Conservation (phyloP, 257 asterid genomes). For the Scutellaria barbata region DNA sequence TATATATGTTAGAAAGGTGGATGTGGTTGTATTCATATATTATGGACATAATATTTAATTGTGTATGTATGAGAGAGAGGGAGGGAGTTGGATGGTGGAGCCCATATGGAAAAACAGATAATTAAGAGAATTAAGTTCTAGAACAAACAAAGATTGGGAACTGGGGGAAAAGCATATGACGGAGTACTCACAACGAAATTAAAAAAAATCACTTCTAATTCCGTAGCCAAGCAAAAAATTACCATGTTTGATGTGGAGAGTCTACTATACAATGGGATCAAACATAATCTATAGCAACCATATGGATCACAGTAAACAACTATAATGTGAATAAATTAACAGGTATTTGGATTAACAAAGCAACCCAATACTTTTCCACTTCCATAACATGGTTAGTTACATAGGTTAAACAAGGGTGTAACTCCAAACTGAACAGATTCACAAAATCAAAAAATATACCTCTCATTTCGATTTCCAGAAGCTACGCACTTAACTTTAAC, state of each 20-base stretch:
- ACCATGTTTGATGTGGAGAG: conserved; percentile 22
- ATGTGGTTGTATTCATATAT: too few species aligned
- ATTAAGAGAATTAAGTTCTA: too few species aligned
- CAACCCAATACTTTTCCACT: conserved; percentile 28
- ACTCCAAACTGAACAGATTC: conserved; percentile 12
- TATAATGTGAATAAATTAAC: conserved; percentile 20
- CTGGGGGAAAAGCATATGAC: too few species aligned
- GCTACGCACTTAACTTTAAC: conserved; percentile 83
- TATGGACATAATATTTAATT: too few species aligned
- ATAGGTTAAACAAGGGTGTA: conserved; percentile 19
- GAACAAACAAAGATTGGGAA: too few species aligned
- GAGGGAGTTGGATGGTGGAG: too few species aligned
- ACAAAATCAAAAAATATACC: conserved; percentile 44
- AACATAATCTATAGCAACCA: conserved; percentile 24
- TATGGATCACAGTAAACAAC: neutral
- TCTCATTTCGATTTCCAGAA: conserved; percentile 65
- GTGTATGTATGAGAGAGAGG: too few species aligned
- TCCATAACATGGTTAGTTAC: conserved; percentile 22
- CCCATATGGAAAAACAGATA: too few species aligned
- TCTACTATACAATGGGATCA: conserved; percentile 10
- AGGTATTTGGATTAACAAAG: conserved; percentile 20
- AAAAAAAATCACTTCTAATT: too few species aligned
- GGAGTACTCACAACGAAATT: too few species aligned
- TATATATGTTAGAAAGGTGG: too few species aligned
- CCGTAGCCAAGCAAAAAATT: neutral